Evolutionary conservation across 1,139 yeast genomes (phyloP).

Genomic region (Magnusiomyces suaveolens): DNA sequence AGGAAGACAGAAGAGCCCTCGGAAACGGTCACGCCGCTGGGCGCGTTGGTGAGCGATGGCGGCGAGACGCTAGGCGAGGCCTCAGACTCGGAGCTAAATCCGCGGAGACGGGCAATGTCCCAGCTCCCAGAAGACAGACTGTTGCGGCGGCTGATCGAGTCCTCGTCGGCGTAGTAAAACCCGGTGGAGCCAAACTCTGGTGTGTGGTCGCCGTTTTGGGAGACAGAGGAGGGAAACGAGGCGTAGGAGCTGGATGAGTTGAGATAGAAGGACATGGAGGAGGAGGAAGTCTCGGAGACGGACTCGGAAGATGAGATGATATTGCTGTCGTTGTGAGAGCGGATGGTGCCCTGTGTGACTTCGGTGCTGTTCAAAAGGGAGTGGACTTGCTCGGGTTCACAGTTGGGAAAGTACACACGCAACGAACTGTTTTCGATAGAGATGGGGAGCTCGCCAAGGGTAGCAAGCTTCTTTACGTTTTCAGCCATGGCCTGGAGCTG

Average conservation of each 20-base stretch:
- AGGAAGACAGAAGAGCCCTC: constrained; percentile 15
- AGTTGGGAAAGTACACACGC: constrained; percentile 33
- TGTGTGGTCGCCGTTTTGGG: background rate
- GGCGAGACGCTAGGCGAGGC: background rate
- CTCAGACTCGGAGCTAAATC: constrained; percentile 2
- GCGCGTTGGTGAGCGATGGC: constrained; percentile 9
- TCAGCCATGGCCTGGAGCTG: constrained; percentile 22
- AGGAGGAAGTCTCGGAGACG: background rate
- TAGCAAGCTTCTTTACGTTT: constrained; percentile 27
- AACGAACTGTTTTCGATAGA: constrained; percentile 27
- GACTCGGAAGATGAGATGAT: constrained; percentile 10
- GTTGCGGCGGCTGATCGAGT: constrained; percentile 2
- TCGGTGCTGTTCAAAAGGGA: constrained; percentile 28
- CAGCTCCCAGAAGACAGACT: constrained; percentile 1
- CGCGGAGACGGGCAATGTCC: constrained; percentile 5
- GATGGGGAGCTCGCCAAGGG: constrained; percentile 34
- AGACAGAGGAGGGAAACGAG: background rate
- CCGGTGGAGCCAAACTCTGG: background rate
- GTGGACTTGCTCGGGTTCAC: constrained; percentile 28
- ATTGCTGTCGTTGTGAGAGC: constrained; percentile 3
- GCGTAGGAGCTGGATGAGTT: background rate
- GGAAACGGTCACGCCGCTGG: constrained; percentile 10
- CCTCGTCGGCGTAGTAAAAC: constrained; percentile 1
- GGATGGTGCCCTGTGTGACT: constrained; percentile 27
- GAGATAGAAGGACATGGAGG: background rate